Evolutionary conservation across 2,329 filamentous ascomycete genomes (phyloP).

Genomic region (Camptophora hylomeconis): DNA sequence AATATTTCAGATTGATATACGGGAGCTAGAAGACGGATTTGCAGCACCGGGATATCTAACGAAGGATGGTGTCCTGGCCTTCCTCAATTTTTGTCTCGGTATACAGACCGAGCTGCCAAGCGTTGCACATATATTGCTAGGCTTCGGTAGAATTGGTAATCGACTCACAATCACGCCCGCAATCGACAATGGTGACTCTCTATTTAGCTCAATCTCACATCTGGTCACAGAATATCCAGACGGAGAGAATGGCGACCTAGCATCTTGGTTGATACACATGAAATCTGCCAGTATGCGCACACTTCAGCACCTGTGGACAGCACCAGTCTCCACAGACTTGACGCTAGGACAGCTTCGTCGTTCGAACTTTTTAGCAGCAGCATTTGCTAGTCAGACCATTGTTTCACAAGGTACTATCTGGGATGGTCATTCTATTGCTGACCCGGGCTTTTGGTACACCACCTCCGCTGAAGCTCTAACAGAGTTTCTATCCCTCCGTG

Average conservation of each 20-base stretch:
- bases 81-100: conserved; percentile 67
- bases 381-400: conserved; percentile 59
- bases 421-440: conserved; percentile 52
- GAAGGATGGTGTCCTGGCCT: conserved; percentile 73
- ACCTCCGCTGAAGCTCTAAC: conserved; percentile 56
- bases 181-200: conserved; percentile 54
- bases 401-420: conserved; percentile 58
- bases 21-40: conserved; percentile 61
- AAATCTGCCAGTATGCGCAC: conserved; percentile 60
- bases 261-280: conserved; percentile 55
- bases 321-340: conserved; percentile 60
- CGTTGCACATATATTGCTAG: conserved; percentile 80
- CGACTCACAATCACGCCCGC: conserved; percentile 36
- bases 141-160: conserved; percentile 66
- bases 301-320: conserved; percentile 70
- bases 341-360: conserved; percentile 68
- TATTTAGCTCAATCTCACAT: conserved; percentile 71
- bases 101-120: conserved; percentile 66
- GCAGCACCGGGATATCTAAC: conserved; percentile 63
- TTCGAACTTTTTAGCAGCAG: conserved; percentile 65
- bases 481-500: conserved; percentile 65
- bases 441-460: conserved; percentile 55
- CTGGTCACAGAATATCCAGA: conserved; percentile 59
- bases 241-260: conserved; percentile 45
- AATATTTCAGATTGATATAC: conserved; percentile 49